Evolutionary conservation across 192 early-diverging fungal genomes (phyloP).

Genomic region (Radiomyces spectabilis): DNA sequence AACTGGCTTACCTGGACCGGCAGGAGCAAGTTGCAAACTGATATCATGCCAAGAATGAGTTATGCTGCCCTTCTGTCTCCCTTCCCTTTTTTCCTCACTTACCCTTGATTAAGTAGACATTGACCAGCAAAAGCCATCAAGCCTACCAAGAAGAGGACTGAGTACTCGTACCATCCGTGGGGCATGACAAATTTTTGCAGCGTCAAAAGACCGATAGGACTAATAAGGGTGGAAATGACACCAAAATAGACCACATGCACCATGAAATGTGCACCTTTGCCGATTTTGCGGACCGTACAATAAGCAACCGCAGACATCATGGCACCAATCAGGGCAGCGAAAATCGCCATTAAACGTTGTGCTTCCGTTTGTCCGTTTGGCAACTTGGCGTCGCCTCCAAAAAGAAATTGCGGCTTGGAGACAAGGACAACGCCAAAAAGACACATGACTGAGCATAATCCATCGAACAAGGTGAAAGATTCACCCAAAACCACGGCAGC

Average conservation of each 20-base stretch:
- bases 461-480: slow-evolving; percentile 52
- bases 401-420: slow-evolving; percentile 44
- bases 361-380: no score
- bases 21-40: slow-evolving; percentile 62
- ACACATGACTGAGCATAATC: slow-evolving; percentile 41
- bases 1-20: slow-evolving; percentile 51
- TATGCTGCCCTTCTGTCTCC: background rate
- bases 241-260: slow-evolving; percentile 80
- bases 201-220: slow-evolving; percentile 31
- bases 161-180: slow-evolving; percentile 34
- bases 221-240: slow-evolving; percentile 43
- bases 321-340: slow-evolving; percentile 49
- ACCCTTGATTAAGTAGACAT: slow-evolving; percentile 64
- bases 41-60: background rate
- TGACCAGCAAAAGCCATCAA: slow-evolving; percentile 62
- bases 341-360: slow-evolving; percentile 33
- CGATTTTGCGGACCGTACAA: slow-evolving; percentile 64
- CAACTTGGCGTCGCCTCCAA: slow-evolving; percentile 5
- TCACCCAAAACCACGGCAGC: slow-evolving; percentile 56
- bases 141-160: slow-evolving; percentile 41
- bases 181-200: slow-evolving; percentile 35
- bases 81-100: slow-evolving; percentile 6
- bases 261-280: slow-evolving; percentile 62
- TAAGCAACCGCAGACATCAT: slow-evolving; percentile 58
- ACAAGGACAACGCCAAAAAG: slow-evolving; percentile 59